Conservation (phyloP, 805 yeast genomes). For the Kodamaea restingae region DNA sequence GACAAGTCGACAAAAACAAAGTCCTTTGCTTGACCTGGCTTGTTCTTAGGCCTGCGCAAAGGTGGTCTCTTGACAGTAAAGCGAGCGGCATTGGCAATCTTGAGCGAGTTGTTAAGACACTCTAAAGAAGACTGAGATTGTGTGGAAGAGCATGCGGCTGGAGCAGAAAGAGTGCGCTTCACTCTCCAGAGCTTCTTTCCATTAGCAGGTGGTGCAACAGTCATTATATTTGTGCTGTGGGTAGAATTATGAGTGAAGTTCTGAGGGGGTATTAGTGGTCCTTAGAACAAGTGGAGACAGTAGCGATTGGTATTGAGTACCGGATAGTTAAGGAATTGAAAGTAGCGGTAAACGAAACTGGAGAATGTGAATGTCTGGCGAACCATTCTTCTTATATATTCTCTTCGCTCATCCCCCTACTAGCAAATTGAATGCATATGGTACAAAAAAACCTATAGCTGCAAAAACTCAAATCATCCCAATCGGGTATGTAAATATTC, state of each 20-base stretch:
- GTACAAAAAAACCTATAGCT: constrained; percentile 5
- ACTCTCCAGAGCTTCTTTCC: constrained; percentile 46
- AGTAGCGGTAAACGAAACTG: too few relatives aligned
- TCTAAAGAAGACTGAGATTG: constrained; percentile 25
- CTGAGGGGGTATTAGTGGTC: too few relatives aligned
- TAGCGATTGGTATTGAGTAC: constrained; percentile 3
- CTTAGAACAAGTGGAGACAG: too few relatives aligned
- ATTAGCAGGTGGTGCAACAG: constrained; percentile 37
- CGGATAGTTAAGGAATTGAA: not conserved
- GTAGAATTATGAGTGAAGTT: too few relatives aligned
- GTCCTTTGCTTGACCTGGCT: constrained; percentile 44
- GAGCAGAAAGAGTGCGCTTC: constrained; percentile 21
- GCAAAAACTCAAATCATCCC: constrained; percentile 9
- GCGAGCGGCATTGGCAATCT: constrained; percentile 31
- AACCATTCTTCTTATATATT: not conserved
- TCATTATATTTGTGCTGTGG: constrained; percentile 6
- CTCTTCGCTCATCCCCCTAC: too few relatives aligned
- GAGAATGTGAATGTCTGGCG: too few relatives aligned
- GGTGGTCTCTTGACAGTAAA: constrained; percentile 37
- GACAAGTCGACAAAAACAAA: constrained; percentile 45
- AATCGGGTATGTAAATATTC: constrained; percentile 4
- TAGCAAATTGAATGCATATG: constrained; percentile 8
- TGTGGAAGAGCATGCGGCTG: constrained; percentile 9
- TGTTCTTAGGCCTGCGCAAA: constrained; percentile 40
- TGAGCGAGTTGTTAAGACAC: constrained; percentile 41